phyloP scores from a whole-genome alignment of 495 filamentous ascomycete genomes.

The Schizothecium vesticola region DNA sequence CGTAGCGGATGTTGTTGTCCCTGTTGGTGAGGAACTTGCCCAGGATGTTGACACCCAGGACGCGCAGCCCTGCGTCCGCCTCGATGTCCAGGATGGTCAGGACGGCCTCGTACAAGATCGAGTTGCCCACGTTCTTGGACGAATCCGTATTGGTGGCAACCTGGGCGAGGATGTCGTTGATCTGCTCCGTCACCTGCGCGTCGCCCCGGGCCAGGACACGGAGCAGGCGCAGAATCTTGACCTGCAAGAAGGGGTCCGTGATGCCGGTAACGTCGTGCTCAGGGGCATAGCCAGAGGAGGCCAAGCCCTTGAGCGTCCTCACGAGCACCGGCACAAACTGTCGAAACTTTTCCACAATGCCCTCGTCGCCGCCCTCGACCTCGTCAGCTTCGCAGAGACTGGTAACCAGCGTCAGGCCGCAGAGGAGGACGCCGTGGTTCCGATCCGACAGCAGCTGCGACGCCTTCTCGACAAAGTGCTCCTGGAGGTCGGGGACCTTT shows the following conservation, averaged over 20 bases:
- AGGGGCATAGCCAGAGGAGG: constrained; percentile 92
- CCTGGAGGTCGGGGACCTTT: constrained; percentile 94
- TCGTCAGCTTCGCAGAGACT: constrained; percentile 94
- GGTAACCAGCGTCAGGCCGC: constrained; percentile 83
- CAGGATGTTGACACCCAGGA: constrained; percentile 94
- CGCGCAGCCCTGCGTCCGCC: constrained; percentile 87
- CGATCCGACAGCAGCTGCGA: constrained; percentile 79
- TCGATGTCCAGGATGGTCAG: constrained; percentile 97
- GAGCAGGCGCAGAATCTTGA: constrained; percentile 85
- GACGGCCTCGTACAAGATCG: constrained; percentile 95
- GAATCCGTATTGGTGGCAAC: constrained; percentile 98
- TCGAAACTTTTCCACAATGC: constrained; percentile 82
- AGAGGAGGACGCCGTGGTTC: constrained; percentile 93
- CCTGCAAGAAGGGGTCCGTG: constrained; percentile 97
- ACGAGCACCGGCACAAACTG: constrained; percentile 76
- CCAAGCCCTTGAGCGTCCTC: constrained; percentile 80
- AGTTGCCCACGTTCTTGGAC: constrained; percentile 96
- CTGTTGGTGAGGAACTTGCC: constrained; percentile 96
- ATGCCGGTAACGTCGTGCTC: constrained; percentile 98
- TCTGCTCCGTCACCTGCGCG: constrained; percentile 84
- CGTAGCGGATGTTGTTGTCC: constrained; percentile 99
- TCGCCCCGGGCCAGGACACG: constrained; percentile 84
- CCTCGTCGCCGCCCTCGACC: constrained; percentile 76
- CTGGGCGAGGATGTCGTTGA: constrained; percentile 97
- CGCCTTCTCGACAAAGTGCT: constrained; percentile 93